A percentile compares a stretch with the other conserved stretches of the same genome.
Conservation (phyloP, 306 rosid species). For the Cucumis cinereus region DNA sequence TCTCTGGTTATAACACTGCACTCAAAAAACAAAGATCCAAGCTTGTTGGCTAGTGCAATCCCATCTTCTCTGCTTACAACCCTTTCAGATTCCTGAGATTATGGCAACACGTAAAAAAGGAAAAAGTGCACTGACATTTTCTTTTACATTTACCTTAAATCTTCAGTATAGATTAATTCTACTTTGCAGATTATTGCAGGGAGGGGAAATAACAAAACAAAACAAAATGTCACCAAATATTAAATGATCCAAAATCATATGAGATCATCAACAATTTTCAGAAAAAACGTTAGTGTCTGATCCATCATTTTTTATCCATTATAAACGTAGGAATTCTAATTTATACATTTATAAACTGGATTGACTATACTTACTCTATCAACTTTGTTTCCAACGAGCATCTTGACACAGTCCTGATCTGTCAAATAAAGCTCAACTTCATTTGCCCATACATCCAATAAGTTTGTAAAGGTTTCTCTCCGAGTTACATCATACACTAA, state of each 20-base stretch:
- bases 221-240: background rate
- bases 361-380: slow-evolving; percentile 46
- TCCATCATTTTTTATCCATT: background rate
- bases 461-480: slow-evolving; percentile 68
- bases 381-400: slow-evolving; percentile 94
- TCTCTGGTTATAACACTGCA: slow-evolving; percentile 90
- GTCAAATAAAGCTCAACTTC: slow-evolving; percentile 79
- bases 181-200: background rate
- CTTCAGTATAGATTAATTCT: background rate
- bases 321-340: background rate
- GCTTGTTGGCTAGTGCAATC: slow-evolving; percentile 55
- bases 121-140: background rate
- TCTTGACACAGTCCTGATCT: slow-evolving; percentile 65
- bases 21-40: slow-evolving; percentile 73
- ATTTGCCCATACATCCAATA: slow-evolving; percentile 84
- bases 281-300: background rate
- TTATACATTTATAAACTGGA: background rate
- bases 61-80: slow-evolving; percentile 89
- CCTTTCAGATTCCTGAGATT: slow-evolving; percentile 63
- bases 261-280: background rate
- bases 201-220: background rate
- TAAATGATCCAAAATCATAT: background rate
- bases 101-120: background rate
- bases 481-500: slow-evolving; percentile 86
- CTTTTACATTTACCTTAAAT: background rate